These are phyloP conservation scores for Cladosporium oxysporum DNA, from an alignment of 2,329 filamentous ascomycete genomes.

Conservation along the genomic window DNA sequence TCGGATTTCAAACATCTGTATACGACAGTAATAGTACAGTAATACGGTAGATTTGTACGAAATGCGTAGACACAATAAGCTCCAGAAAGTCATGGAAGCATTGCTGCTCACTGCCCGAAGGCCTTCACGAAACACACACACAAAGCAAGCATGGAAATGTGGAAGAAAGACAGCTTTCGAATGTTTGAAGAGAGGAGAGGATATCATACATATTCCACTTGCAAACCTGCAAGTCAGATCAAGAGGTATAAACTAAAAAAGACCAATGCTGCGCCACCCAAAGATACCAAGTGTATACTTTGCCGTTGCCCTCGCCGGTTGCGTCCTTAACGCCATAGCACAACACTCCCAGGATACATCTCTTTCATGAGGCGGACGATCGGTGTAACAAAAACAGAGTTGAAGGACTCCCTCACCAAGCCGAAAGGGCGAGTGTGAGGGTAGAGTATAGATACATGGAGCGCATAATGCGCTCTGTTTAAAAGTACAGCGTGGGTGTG, in stretches of 20 bases:
- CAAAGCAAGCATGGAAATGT: not conserved
- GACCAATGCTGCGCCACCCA: not conserved
- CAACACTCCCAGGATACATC: not conserved
- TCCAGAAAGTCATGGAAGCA: too few species aligned
- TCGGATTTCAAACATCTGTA: too few species aligned
- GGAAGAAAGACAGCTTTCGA: not conserved
- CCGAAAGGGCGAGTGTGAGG: constrained; percentile 12
- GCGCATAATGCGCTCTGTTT: constrained; percentile 15
- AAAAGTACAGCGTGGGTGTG: constrained; percentile 16
- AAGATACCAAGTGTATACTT: not conserved
- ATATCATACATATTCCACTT: constrained; percentile 8
- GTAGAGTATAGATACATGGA: constrained; percentile 20
- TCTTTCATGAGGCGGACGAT: not conserved
- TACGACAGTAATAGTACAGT: too few species aligned
- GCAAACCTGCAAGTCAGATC: not conserved
- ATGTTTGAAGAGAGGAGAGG: constrained; percentile 8
- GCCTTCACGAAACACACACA: too few species aligned
- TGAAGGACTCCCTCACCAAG: constrained; percentile 14
- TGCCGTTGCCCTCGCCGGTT: not conserved
- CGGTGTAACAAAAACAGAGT: not conserved
- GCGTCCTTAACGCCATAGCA: not conserved
- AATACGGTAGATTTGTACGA: too few species aligned
- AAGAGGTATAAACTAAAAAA: not conserved
- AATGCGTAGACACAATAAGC: too few species aligned
- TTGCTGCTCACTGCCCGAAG: too few species aligned